Evolutionary conservation across 1,284 basidiomycete genomes (phyloP), one percentile per base, ranked within the genome.

Genomic region (Puccinia triticina): DNA sequence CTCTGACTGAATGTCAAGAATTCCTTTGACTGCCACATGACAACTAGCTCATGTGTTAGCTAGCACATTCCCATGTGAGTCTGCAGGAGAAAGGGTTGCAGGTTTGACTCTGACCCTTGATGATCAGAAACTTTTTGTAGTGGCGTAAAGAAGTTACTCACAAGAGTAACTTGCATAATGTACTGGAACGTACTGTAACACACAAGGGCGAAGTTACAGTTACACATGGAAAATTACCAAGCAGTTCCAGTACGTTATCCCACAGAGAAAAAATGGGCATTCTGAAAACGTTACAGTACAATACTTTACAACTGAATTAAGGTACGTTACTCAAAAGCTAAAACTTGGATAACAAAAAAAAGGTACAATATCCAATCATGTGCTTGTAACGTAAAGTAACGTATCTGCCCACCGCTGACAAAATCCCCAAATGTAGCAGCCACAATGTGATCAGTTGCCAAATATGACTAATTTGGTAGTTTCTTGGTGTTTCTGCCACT

Each of bases 321-420:
- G 61, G 26, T 64, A 64, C 34, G 11, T 64, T 64, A 64, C 61
- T 37, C 11, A 64, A 37, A 64, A 64, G 61, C 29, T 64, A 11
- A 37, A n/a, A 64, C 12, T 64, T 4, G 61, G 61, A 64, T 64
- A 64, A 64, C 34, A 37, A 37, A 64, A 64, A 64, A 64, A 64
- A 64, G 61, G 21, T 64, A 64, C 26, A 26, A 26, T 64, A 64
- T 64, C 61, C 5, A 64, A 64, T 64, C 26, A 64, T 64, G 7
- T 7, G 61, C 29, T 64, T 64, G 26, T 64, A 64, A 64, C 61
- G 26, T 64, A 64, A n/a, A n/a, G n/a, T n/a, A n/a, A n/a, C n/a
- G n/a, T n/a, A n/a, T n/a, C n/a, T n/a, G n/a, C n/a, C n/a, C n/a
- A n/a, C n/a, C n/a, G n/a, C n/a, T n/a, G n/a, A n/a, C n/a, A n/a